Evolutionary conservation across 2,329 filamentous ascomycete genomes (phyloP).

Genomic region (Talaromyces sp.): DNA sequence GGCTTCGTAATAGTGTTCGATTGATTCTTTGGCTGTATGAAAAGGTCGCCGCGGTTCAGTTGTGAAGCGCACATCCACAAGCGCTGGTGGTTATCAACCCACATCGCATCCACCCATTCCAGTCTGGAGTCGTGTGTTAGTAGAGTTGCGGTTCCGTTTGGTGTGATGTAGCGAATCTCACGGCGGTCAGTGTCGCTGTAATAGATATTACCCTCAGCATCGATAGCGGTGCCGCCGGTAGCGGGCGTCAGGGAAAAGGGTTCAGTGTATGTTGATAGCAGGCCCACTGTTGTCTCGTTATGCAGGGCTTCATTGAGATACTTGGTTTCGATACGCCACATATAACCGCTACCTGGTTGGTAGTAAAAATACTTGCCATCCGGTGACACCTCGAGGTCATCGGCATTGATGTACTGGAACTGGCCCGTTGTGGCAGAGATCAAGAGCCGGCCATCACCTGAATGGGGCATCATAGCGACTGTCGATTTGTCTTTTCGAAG

Average conservation of each 20-base stretch:
- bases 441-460: background rate
- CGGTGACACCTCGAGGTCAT: constrained; percentile 34
- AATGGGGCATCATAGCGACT: background rate
- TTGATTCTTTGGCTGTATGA: background rate
- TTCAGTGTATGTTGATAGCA: constrained; percentile 20
- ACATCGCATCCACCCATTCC: background rate
- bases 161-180: background rate
- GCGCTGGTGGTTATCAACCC: background rate
- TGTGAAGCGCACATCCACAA: constrained; percentile 5
- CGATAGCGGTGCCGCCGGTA: constrained; percentile 35
- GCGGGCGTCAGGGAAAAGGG: constrained; percentile 30
- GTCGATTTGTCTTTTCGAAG: background rate
- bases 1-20: background rate
- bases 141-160: background rate
- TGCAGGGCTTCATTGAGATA: constrained; percentile 28
- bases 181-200: constrained; percentile 30
- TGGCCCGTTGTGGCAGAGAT: background rate
- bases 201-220: constrained; percentile 34
- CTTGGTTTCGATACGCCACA: constrained; percentile 26
- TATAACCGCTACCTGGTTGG: constrained; percentile 28
- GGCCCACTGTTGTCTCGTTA: constrained; percentile 24
- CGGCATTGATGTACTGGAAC: constrained; percentile 21
- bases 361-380: constrained; percentile 31
- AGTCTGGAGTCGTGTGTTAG: background rate
- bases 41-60: background rate